These are phyloP conservation scores for Microbotryum saponariae DNA, from an alignment of 1,284 basidiomycete genomes.

Conservation along the genomic window DNA sequence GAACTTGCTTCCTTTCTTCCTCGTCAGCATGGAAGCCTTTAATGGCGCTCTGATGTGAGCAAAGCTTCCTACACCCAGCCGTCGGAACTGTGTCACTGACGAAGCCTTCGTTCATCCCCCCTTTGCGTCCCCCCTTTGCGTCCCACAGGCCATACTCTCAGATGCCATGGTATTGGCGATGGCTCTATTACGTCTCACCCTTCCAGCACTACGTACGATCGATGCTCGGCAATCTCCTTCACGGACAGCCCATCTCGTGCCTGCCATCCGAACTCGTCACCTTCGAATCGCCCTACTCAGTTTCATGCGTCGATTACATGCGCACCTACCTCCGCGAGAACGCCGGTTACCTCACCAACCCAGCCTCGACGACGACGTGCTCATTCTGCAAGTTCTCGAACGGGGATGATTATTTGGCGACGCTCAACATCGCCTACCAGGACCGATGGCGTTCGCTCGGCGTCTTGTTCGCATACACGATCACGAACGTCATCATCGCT, in stretches of 20 bases:
- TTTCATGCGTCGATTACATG: constrained; percentile 14
- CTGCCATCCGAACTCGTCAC: constrained; percentile 20
- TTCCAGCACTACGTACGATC: constrained; percentile 47
- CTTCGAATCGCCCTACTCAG: constrained; percentile 11
- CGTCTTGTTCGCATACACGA: constrained; percentile 22
- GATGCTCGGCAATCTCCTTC: constrained; percentile 57
- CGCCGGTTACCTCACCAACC: constrained; percentile 74
- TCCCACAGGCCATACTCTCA: constrained; percentile 27
- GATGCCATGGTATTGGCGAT: constrained; percentile 33
- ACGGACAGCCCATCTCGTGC: constrained; percentile 56
- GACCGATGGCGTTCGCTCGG: constrained; percentile 22
- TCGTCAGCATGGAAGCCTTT: constrained; percentile 37
- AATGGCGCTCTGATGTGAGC: constrained; percentile 34
- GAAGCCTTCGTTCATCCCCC: constrained; percentile 13
- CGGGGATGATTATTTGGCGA: constrained; percentile 57
- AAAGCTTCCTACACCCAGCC: not conserved
- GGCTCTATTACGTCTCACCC: constrained; percentile 64
- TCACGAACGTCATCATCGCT: constrained; percentile 20
- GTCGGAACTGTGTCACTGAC: not conserved
- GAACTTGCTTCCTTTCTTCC: constrained; percentile 36
- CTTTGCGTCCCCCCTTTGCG: not conserved
- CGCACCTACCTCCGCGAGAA: constrained; percentile 40
- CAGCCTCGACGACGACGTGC: constrained; percentile 54
- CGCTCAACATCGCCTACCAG: constrained; percentile 21
- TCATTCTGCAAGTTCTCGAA: constrained; percentile 60